phyloP scores from a whole-genome alignment of 1,284 basidiomycete species.

The Jaminaea rosea region DNA sequence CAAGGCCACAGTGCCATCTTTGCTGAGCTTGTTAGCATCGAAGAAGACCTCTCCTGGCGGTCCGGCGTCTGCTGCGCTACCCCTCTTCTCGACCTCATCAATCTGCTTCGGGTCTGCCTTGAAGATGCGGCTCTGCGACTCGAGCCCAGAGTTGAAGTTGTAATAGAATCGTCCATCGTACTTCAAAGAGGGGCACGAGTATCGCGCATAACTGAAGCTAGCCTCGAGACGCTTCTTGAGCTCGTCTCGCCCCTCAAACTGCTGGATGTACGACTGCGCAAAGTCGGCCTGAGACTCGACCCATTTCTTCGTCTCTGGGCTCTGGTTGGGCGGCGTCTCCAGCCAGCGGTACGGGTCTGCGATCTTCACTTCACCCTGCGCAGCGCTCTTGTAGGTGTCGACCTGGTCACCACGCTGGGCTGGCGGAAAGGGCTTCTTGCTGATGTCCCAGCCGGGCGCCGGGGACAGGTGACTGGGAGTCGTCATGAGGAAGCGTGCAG shows the following conservation, averaged over 20 bases:
- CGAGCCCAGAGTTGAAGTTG: slow-evolving; percentile 40
- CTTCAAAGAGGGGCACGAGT: slow-evolving; percentile 36
- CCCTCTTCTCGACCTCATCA: slow-evolving; percentile 6
- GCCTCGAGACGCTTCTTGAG: slow-evolving; percentile 33
- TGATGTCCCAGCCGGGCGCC: slow-evolving; percentile 31
- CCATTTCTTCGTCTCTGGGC: slow-evolving; percentile 38
- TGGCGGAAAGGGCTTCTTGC: slow-evolving; percentile 31
- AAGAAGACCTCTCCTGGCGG: slow-evolving; percentile 40
- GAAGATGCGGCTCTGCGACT: slow-evolving; percentile 39
- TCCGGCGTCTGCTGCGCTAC: slow-evolving; percentile 15
- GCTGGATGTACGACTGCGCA: slow-evolving; percentile 25
- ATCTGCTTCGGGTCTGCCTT: slow-evolving; percentile 26
- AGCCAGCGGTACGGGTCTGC: slow-evolving; percentile 45
- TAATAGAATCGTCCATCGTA: slow-evolving; percentile 41
- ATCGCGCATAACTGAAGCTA: slow-evolving; percentile 40
- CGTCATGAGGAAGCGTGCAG: no score
- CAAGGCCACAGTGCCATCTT: slow-evolving; percentile 40
- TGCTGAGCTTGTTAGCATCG: slow-evolving; percentile 38
- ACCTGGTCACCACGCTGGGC: slow-evolving; percentile 34
- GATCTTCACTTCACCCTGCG: slow-evolving; percentile 34
- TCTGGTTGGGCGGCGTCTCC: slow-evolving; percentile 38
- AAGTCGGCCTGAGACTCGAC: slow-evolving; percentile 35
- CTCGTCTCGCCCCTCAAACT: slow-evolving; percentile 27
- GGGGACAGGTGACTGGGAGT: no score
- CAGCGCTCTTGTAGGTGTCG: slow-evolving; percentile 28